These are phyloP conservation scores for Coemansia sp. DNA, from an alignment of 192 early-diverging fungal genomes.

Conservation along the genomic window DNA sequence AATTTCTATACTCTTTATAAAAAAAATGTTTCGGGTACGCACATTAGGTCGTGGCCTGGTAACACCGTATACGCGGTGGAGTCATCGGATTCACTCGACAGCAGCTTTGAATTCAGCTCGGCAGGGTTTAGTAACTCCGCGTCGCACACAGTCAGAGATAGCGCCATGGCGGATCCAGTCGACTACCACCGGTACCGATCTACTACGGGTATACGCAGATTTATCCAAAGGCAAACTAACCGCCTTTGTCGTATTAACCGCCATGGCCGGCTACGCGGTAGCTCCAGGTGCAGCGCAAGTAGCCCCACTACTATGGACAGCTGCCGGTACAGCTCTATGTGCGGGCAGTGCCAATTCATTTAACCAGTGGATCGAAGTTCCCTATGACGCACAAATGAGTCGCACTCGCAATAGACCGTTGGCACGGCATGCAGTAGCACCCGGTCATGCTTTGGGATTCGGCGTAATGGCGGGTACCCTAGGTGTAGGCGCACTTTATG, in stretches of 20 bases:
- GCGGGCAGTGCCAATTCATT: slow-evolving; percentile 89
- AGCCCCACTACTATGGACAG: slow-evolving; percentile 76
- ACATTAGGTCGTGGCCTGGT: neutral
- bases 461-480: slow-evolving; percentile 69
- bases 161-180: slow-evolving; percentile 40
- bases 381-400: slow-evolving; percentile 97
- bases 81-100: neutral
- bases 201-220: slow-evolving; percentile 66
- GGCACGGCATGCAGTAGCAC: slow-evolving; percentile 77
- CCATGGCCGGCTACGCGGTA: slow-evolving; percentile 94
- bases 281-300: slow-evolving; percentile 72
- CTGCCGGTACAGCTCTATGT: slow-evolving; percentile 85
- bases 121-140: neutral
- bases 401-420: slow-evolving; percentile 88
- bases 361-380: slow-evolving; percentile 96
- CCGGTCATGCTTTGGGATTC: slow-evolving; percentile 77
- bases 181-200: neutral
- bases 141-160: neutral
- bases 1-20: no score
- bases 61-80: neutral
- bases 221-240: slow-evolving; percentile 88
- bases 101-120: neutral
- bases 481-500: slow-evolving; percentile 68
- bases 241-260: slow-evolving; percentile 87
- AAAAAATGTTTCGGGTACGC: neutral